Conservation (phyloP, 495 filamentous ascomycete species). For the Hyphodiscus hymeniophilus region DNA sequence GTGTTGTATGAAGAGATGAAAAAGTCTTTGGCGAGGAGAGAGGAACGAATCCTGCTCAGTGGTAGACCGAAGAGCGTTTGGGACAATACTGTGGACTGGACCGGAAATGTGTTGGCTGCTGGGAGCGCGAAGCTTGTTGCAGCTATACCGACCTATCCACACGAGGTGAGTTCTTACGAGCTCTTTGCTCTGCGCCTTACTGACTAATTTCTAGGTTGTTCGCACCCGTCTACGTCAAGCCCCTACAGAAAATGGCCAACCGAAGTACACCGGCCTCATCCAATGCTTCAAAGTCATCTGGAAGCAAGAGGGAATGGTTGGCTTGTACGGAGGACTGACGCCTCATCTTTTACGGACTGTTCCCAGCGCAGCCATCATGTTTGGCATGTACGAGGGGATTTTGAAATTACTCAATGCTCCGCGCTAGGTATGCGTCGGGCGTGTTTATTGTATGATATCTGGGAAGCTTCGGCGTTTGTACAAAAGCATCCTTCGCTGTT, state of each 20-base stretch:
- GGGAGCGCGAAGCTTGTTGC: slow-evolving; percentile 77
- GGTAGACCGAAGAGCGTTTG: slow-evolving; percentile 49
- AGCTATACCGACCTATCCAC: slow-evolving; percentile 74
- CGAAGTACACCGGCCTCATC: slow-evolving; percentile 74
- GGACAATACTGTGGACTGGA: slow-evolving; percentile 58
- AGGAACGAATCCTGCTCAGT: slow-evolving; percentile 42
- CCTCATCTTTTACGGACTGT: slow-evolving; percentile 83
- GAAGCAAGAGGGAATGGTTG: slow-evolving; percentile 75
- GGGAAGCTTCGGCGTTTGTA: slow-evolving; percentile 9
- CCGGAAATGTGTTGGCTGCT: slow-evolving; percentile 66
- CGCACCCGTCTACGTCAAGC: slow-evolving; percentile 75
- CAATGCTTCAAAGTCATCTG: slow-evolving; percentile 77
- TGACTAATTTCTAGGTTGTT: slow-evolving; percentile 47
- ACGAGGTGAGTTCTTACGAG: slow-evolving; percentile 51
- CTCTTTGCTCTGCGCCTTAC: not conserved
- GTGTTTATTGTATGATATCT: not conserved
- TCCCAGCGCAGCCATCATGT: slow-evolving; percentile 84
- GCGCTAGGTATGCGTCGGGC: slow-evolving; percentile 2
- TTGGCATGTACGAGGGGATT: slow-evolving; percentile 83
- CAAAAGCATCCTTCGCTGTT: slow-evolving; percentile 10
- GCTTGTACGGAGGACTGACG: slow-evolving; percentile 77
- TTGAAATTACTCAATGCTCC: slow-evolving; percentile 35
- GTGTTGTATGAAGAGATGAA: slow-evolving; percentile 85
- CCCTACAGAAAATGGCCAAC: slow-evolving; percentile 59
- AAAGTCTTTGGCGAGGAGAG: slow-evolving; percentile 47